These are phyloP conservation scores for Paramecium biaurelia DNA, from an alignment of 73 alveolate genomes.

Conservation along the genomic window DNA sequence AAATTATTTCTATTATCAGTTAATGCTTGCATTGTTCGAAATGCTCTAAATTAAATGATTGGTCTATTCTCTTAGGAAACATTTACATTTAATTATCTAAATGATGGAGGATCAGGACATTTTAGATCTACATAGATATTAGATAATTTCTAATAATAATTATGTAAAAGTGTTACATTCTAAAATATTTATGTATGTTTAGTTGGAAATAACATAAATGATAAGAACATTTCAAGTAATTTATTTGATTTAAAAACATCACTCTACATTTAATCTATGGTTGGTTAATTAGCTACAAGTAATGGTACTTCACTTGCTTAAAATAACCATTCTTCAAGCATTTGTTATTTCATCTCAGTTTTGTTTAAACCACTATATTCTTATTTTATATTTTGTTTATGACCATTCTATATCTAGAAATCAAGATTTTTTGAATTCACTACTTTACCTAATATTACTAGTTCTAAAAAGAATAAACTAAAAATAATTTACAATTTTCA, in stretches of 20 bases:
- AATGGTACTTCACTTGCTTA: constrained; percentile 25
- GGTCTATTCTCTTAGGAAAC: neutral
- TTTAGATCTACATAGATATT: constrained; percentile 3
- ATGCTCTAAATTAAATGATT: constrained; percentile 1
- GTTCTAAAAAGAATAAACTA: neutral
- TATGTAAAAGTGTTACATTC: neutral
- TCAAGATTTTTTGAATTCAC: neutral
- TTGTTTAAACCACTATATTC: neutral
- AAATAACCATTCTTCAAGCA: constrained; percentile 46
- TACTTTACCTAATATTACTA: neutral
- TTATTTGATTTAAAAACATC: neutral
- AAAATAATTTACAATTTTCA: neutral
- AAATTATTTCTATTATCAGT: constrained; percentile 34
- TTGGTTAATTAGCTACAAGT: neutral
- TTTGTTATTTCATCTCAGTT: neutral
- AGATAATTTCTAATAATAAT: neutral
- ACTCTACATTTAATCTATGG: neutral
- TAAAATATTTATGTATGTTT: neutral
- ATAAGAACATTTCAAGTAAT: neutral
- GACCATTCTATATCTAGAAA: neutral
- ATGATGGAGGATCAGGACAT: neutral
- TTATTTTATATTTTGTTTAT: neutral
- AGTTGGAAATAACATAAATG: constrained; percentile 23
- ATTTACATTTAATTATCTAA: neutral
- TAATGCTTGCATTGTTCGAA: constrained; percentile 37